These are phyloP conservation scores for Linanthus parryae DNA, from an alignment of 148 eudicot species.

Conservation along the genomic window DNA sequence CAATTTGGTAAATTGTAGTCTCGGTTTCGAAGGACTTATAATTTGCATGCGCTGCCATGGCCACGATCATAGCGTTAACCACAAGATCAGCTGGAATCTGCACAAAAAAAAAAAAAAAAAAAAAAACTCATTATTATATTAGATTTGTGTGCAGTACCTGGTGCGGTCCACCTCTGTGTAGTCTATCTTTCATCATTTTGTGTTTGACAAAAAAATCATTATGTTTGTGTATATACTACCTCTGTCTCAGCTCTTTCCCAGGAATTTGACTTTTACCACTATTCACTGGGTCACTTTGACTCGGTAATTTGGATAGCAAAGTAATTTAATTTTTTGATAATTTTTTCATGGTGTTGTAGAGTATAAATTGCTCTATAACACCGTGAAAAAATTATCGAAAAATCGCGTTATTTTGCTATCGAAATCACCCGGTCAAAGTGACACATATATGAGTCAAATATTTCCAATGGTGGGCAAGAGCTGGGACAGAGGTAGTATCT, in stretches of 20 bases:
- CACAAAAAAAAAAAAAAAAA: background rate
- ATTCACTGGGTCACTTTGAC: background rate
- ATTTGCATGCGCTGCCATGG: slow-evolving; percentile 51
- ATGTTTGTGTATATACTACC: background rate
- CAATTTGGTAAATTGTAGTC: slow-evolving; percentile 35
- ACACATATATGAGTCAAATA: too few species aligned
- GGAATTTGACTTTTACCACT: background rate
- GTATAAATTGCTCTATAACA: too few species aligned
- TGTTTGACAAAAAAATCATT: background rate
- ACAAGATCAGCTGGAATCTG: slow-evolving; percentile 80
- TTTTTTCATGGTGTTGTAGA: too few species aligned
- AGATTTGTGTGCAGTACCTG: too few species aligned
- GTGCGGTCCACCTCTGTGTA: background rate
- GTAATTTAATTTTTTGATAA: too few species aligned
- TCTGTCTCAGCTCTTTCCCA: background rate
- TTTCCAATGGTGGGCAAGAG: background rate
- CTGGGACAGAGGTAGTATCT: background rate
- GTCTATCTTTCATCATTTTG: background rate
- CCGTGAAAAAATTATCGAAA: too few species aligned
- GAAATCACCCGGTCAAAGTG: too few species aligned
- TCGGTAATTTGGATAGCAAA: too few species aligned
- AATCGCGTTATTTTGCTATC: too few species aligned
- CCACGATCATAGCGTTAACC: slow-evolving; percentile 59
- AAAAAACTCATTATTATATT: too few species aligned
- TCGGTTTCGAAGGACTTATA: too few species aligned